Evolutionary conservation across 2,329 filamentous ascomycete genomes (phyloP).

Genomic region (Talaromyces marneffei): DNA sequence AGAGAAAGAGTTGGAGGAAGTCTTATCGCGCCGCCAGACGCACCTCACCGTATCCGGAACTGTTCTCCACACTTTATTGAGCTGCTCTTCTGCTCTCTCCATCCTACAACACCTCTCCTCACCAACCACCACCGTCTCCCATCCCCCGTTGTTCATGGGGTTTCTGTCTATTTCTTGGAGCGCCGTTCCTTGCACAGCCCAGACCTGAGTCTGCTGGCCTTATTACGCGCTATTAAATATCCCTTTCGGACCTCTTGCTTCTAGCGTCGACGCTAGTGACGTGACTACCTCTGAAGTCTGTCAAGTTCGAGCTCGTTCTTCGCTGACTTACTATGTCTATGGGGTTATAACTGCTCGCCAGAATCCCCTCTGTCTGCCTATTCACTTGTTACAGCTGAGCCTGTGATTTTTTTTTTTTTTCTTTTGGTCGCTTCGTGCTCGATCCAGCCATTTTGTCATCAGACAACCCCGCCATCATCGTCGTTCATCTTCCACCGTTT

Average conservation of each 20-base stretch:
- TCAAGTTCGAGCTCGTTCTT: slow-evolving; percentile 4
- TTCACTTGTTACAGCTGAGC: background rate
- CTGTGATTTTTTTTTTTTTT: background rate
- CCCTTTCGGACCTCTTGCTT: slow-evolving; percentile 3
- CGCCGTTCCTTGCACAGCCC: background rate
- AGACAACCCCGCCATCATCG: background rate
- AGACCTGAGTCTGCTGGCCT: background rate
- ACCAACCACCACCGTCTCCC: background rate
- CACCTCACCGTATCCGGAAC: slow-evolving; percentile 16
- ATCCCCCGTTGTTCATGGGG: background rate
- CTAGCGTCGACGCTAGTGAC: slow-evolving; percentile 6
- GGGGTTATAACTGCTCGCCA: background rate
- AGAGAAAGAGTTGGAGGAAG: background rate
- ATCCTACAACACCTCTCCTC: background rate
- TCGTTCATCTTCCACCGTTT: background rate
- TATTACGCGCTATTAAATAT: background rate
- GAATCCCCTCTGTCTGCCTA: background rate
- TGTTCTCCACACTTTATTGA: background rate
- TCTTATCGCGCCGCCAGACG: slow-evolving; percentile 4
- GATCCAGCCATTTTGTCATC: background rate
- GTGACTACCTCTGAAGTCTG: background rate
- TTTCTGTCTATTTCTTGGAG: background rate
- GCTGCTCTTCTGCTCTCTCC: background rate
- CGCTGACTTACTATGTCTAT: slow-evolving; percentile 1
- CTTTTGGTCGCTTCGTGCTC: background rate